Conservation (phyloP, 75 land plant genomes). For the Azolla pinnata region DNA sequence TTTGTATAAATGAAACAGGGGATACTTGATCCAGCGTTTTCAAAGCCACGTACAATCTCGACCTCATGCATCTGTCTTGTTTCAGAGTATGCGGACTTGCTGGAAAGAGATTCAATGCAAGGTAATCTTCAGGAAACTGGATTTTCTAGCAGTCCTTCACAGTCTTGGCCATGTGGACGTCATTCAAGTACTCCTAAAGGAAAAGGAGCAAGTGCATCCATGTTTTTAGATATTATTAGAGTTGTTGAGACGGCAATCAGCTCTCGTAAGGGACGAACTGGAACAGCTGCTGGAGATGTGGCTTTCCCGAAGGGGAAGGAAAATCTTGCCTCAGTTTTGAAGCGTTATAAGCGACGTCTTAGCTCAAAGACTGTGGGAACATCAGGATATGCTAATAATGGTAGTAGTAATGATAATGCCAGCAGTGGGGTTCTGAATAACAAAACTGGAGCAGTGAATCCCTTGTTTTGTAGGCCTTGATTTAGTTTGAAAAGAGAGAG, state of each 20-base stretch:
- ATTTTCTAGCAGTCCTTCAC: constrained; percentile 6
- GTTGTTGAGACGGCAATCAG: constrained; percentile 82
- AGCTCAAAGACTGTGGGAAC: constrained; percentile 44
- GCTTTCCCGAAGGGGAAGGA: constrained; percentile 98
- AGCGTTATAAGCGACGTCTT: constrained; percentile 82
- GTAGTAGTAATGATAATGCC: neutral
- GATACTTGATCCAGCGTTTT: constrained; percentile 73
- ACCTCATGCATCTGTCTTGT: constrained; percentile 62
- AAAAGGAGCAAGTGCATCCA: constrained; percentile 49
- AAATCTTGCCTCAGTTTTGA: constrained; percentile 88
- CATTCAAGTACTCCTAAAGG: constrained; percentile 34
- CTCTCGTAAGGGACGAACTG: constrained; percentile 77
- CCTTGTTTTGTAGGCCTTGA: too few species aligned
- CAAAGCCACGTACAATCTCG: constrained; percentile 54
- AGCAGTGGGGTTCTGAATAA: too few species aligned
- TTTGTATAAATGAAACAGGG: constrained; percentile 41
- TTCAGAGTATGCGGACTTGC: constrained; percentile 18
- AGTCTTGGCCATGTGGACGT: constrained; percentile 24
- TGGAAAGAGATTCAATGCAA: constrained; percentile 21
- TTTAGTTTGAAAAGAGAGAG: too few species aligned
- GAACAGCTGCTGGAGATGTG: constrained; percentile 98
- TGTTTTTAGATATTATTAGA: constrained; percentile 66
- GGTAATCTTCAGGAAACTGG: neutral
- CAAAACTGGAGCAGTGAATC: too few species aligned
- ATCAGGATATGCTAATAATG: neutral